Conservation (phyloP, 2,329 filamentous ascomycete genomes). For the Acrodontium crateriforme region DNA sequence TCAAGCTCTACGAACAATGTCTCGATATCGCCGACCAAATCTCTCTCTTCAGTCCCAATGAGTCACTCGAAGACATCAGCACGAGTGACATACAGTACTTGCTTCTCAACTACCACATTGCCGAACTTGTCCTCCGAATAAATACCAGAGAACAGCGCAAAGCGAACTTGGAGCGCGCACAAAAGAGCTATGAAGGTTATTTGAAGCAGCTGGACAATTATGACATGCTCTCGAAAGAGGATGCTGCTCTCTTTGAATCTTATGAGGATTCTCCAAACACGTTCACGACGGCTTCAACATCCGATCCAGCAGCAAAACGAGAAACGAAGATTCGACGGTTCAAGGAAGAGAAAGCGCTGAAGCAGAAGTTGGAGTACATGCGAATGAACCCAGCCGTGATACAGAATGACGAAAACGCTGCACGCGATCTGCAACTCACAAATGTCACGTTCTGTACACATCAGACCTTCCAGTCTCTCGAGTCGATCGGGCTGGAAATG, state of each 20-base stretch:
- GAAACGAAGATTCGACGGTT: conserved; percentile 79
- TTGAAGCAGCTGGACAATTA: conserved; percentile 67
- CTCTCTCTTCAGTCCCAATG: conserved; percentile 82
- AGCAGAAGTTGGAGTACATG: conserved; percentile 63
- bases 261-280: conserved; percentile 58
- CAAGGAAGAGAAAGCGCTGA: conserved; percentile 72
- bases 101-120: conserved; percentile 61
- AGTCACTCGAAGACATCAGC: conserved; percentile 71
- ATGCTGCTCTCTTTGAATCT: conserved; percentile 55
- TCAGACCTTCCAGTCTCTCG: conserved; percentile 73
- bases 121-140: conserved; percentile 62
- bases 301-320: conserved; percentile 54
- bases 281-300: conserved; percentile 58
- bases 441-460: conserved; percentile 62
- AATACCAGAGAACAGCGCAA: conserved; percentile 47
- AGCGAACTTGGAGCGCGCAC: conserved; percentile 46
- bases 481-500: conserved; percentile 71
- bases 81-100: conserved; percentile 78
- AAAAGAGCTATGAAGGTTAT: conserved; percentile 64
- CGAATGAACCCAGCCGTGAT: conserved; percentile 44
- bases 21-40: conserved; percentile 53
- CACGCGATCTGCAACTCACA: conserved; percentile 65
- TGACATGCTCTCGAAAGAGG: conserved; percentile 49
- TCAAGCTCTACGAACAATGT: conserved; percentile 61
- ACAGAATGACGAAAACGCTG: conserved; percentile 70